phyloP scores from a whole-genome alignment of 495 filamentous ascomycete species.

The Friedmanniomyces endolithicus region DNA sequence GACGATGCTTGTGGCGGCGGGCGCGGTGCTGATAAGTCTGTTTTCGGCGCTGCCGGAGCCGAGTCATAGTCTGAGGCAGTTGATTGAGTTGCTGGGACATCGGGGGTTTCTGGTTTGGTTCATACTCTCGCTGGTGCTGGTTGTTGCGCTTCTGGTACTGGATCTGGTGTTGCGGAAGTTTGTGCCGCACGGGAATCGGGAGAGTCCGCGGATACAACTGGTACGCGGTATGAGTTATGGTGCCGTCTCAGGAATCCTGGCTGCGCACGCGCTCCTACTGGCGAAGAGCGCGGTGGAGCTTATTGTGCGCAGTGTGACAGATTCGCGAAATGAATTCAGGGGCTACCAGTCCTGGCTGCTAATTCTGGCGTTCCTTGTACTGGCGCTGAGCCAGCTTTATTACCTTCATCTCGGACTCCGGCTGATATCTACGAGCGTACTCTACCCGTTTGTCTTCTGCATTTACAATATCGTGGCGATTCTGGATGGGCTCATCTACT shows the following conservation, averaged over 20 bases:
- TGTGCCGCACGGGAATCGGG: neutral
- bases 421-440: conserved; percentile 84
- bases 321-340: conserved; percentile 85
- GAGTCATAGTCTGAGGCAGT: conserved; percentile 72
- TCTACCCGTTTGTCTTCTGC: conserved; percentile 98
- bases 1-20: conserved; percentile 73
- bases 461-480: conserved; percentile 99
- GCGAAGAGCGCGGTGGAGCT: conserved; percentile 96
- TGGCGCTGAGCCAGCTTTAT: conserved; percentile 87
- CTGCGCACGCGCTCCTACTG: conserved; percentile 82
- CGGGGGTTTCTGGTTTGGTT: conserved; percentile 86
- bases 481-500: conserved; percentile 93
- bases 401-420: conserved; percentile 90
- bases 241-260: conserved; percentile 70
- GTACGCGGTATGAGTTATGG: conserved; percentile 79
- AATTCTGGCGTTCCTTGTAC: conserved; percentile 61
- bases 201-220: conserved; percentile 54
- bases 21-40: conserved; percentile 77
- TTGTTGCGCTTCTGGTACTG: conserved; percentile 53
- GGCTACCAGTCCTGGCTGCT: conserved; percentile 97
- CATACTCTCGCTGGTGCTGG: conserved; percentile 58
- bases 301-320: conserved; percentile 81
- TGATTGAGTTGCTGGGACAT: conserved; percentile 62
- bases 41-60: conserved; percentile 96
- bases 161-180: conserved; percentile 25